phyloP scores from a whole-genome alignment of 495 filamentous ascomycete genomes.

The Penicillium roqueforti region DNA sequence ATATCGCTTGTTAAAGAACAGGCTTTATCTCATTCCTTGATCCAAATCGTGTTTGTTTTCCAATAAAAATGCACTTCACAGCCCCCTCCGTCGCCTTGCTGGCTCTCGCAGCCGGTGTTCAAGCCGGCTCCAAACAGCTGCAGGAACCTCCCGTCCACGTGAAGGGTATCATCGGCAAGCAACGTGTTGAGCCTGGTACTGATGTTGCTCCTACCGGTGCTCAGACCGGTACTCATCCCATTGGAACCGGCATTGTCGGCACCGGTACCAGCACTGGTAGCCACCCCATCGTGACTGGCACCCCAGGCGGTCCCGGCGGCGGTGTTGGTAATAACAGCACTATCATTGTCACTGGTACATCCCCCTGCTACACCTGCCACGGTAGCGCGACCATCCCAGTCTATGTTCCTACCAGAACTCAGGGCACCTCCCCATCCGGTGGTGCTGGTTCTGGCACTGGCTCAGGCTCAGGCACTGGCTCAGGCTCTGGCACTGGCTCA shows the following conservation, averaged over 20 bases:
- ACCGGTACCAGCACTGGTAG: constrained; percentile 3
- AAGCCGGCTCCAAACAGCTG: constrained; percentile 13
- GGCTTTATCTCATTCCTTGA: constrained; percentile 11
- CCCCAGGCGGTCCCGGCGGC: too few relatives aligned
- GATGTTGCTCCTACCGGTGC: background rate
- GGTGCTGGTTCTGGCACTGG: background rate
- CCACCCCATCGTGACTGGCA: background rate
- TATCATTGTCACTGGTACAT: too few relatives aligned
- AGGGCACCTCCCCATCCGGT: too few relatives aligned
- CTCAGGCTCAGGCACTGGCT: background rate
- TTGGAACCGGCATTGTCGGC: constrained; percentile 10
- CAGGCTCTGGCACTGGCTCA: constrained; percentile 10
- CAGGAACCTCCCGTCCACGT: constrained; percentile 15
- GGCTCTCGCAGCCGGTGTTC: constrained; percentile 26
- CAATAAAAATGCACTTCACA: constrained; percentile 27
- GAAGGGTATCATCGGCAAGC: constrained; percentile 4
- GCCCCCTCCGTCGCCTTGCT: constrained; percentile 19
- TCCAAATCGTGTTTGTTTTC: constrained; percentile 21
- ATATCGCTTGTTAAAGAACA: constrained; percentile 26
- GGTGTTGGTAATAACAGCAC: too few relatives aligned
- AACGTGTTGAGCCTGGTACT: background rate
- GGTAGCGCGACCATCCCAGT: constrained; percentile 9
- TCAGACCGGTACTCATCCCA: constrained; percentile 17
- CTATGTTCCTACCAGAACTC: background rate
- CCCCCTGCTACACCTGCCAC: constrained; percentile 5